Percentiles rank a stretch among this genome's conserved stretches.
Conservation (phyloP, 176 grass and related monocot species). For the Triticum urartu region DNA sequence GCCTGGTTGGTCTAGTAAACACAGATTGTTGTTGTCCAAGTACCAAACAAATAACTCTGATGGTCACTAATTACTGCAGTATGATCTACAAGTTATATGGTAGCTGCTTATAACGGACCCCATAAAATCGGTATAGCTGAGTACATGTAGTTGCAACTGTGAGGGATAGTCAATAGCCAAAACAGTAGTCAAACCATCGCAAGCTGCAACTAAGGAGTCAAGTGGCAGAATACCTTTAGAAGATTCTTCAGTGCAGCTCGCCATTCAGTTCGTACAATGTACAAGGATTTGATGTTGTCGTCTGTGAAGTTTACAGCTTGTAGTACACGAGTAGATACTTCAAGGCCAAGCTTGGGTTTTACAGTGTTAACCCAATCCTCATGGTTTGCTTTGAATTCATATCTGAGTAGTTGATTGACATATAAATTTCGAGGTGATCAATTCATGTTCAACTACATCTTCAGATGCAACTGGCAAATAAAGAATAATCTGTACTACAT, state of each 20-base stretch:
- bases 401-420: slow-evolving; percentile 56
- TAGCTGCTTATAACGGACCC: slow-evolving; percentile 8
- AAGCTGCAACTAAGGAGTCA: neutral
- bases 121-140: slow-evolving; percentile 12
- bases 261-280: slow-evolving; percentile 72
- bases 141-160: neutral
- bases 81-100: slow-evolving; percentile 1
- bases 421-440: slow-evolving; percentile 18
- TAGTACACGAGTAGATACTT: slow-evolving; percentile 70
- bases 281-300: slow-evolving; percentile 87
- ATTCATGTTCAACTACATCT: slow-evolving; percentile 10
- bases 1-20: neutral
- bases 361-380: slow-evolving; percentile 91
- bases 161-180: slow-evolving; percentile 4
- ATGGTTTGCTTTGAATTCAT: slow-evolving; percentile 85
- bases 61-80: slow-evolving; percentile 16
- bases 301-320: slow-evolving; percentile 71
- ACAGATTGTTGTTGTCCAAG: neutral
- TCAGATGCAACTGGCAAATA: slow-evolving; percentile 9
- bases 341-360: slow-evolving; percentile 82
- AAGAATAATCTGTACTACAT: slow-evolving; percentile 5
- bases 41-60: slow-evolving; percentile 18
- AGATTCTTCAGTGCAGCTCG: slow-evolving; percentile 82
- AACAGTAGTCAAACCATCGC: neutral
- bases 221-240: slow-evolving; percentile 67